Evolutionary conservation across 106 monocot species (phyloP).

Genomic region (Dendrobium nobile): DNA sequence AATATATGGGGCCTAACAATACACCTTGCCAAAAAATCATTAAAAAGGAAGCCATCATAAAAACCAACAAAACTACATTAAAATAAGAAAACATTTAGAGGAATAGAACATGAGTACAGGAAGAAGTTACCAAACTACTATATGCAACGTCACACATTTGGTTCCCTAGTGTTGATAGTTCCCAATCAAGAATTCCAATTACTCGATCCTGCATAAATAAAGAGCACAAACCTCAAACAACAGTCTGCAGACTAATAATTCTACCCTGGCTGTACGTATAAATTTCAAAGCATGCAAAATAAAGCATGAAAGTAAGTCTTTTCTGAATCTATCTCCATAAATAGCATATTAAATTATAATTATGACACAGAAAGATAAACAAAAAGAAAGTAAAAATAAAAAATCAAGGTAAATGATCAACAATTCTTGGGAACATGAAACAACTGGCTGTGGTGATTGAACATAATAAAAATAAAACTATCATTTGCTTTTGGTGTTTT

Average conservation of each 20-base stretch:
- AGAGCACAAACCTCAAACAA: neutral
- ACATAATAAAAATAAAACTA: neutral
- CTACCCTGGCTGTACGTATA: no score
- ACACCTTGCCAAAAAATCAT: no score
- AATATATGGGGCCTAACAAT: neutral
- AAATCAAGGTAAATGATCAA: neutral
- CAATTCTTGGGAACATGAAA: neutral
- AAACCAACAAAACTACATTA: neutral
- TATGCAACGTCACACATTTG: constrained; percentile 99
- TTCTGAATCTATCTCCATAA: neutral
- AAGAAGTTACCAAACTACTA: constrained; percentile 69
- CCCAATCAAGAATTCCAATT: constrained; percentile 99
- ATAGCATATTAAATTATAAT: neutral
- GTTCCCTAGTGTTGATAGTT: constrained; percentile 91
- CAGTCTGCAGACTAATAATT: neutral
- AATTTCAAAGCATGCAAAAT: neutral
- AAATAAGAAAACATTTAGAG: neutral
- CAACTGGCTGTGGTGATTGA: neutral
- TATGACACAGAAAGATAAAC: neutral
- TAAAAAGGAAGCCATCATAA: no score
- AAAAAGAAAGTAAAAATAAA: neutral
- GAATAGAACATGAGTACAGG: constrained; percentile 4
- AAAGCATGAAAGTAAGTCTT: neutral
- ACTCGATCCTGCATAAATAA: constrained; percentile 67
- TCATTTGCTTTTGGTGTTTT: neutral